Conservation (phyloP, 2,329 filamentous ascomycete species). For the Mycosphaerelloides madeirae region DNA sequence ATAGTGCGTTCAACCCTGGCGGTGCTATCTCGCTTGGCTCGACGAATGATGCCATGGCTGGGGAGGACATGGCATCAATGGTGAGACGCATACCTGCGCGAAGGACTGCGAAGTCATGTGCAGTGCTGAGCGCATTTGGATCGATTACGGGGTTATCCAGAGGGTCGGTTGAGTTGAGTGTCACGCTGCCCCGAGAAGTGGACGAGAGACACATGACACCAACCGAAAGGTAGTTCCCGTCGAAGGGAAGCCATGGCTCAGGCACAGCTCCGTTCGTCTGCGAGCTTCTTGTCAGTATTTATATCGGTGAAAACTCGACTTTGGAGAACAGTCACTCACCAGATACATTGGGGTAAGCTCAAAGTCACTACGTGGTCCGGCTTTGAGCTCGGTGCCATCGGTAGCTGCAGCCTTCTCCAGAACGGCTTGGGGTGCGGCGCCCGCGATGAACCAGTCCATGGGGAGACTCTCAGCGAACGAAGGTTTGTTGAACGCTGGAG, state of each 20-base stretch:
- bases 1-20: neutral
- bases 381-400: neutral
- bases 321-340: neutral
- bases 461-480: neutral
- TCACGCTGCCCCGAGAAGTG: constrained; percentile 52
- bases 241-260: neutral
- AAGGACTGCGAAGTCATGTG: neutral
- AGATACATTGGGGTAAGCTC: neutral
- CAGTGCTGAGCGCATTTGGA: constrained; percentile 44
- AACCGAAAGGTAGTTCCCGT: neutral
- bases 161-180: constrained; percentile 57
- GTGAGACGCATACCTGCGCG: neutral
- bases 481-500: neutral
- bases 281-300: neutral
- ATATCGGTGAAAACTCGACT: neutral
- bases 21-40: neutral
- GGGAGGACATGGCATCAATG: neutral
- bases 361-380: neutral
- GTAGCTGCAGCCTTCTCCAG: neutral
- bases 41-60: neutral
- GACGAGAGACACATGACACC: neutral
- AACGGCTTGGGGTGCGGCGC: neutral
- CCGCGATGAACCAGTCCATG: neutral
- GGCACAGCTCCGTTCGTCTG: neutral
- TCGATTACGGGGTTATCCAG: constrained; percentile 57